Conservation (phyloP, 2,329 filamentous ascomycete genomes). For the Tolypocladium cylindrosporum region DNA sequence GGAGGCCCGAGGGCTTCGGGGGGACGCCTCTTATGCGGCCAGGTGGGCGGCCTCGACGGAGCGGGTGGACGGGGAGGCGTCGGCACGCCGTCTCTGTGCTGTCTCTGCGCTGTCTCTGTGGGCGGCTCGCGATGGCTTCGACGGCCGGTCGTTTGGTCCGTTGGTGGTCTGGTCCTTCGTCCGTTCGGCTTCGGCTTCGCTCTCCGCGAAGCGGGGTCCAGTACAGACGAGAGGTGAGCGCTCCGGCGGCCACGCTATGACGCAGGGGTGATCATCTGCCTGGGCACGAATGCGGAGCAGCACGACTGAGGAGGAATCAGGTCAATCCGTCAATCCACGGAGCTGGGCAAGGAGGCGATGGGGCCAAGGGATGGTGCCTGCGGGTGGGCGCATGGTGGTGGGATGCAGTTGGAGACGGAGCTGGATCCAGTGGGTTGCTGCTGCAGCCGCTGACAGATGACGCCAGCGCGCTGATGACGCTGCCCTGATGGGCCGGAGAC, state of each 20-base stretch:
- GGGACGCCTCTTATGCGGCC: conserved; percentile 23
- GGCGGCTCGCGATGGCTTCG: not conserved
- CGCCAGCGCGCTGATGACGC: not conserved
- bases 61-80: not conserved
- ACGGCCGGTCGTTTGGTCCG: not conserved
- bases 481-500: not conserved
- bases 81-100: not conserved
- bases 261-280: not conserved
- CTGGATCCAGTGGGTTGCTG: not conserved
- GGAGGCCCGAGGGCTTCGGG: conserved; percentile 1
- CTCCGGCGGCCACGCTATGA: not conserved
- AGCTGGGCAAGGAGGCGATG: not conserved
- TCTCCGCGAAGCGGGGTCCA: not conserved
- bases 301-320: not conserved
- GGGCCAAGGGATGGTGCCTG: not conserved
- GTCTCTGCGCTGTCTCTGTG: not conserved
- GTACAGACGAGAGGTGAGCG: not conserved
- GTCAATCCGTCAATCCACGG: too few relatives aligned
- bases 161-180: not conserved
- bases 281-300: not conserved
- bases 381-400: not conserved
- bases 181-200: not conserved
- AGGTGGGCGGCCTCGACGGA: conserved; percentile 1
- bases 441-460: not conserved
- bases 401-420: not conserved